Conservation (phyloP, 176 grass and related monocot genomes). For the Thalia dealbata region DNA sequence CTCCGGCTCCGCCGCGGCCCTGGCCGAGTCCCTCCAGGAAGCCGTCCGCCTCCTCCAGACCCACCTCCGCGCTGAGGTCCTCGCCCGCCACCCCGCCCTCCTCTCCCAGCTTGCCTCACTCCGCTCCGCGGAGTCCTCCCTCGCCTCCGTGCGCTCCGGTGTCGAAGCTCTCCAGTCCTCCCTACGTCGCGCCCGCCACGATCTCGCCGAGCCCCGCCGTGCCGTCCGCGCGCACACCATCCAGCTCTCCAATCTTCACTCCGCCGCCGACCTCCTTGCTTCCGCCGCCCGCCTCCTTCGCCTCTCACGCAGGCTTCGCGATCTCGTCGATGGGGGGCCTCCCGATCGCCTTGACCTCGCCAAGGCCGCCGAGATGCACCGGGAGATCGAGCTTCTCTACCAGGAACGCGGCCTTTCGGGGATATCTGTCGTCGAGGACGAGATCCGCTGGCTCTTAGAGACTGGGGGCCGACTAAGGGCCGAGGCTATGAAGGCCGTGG, state of each 20-base stretch:
- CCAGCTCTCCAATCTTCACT: conserved; percentile 76
- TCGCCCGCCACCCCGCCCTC: conserved; percentile 71
- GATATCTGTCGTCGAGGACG: conserved; percentile 73
- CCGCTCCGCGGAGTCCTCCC: conserved; percentile 59
- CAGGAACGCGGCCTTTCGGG: conserved; percentile 77
- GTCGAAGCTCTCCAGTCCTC: conserved; percentile 60
- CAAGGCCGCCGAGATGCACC: conserved; percentile 73
- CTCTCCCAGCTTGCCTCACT: conserved; percentile 88
- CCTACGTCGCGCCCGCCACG: conserved; percentile 55
- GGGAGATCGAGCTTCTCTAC: conserved; percentile 76
- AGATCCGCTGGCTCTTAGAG: conserved; percentile 68
- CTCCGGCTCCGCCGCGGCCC: conserved; percentile 69
- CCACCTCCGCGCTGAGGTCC: conserved; percentile 84
- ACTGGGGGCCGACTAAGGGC: conserved; percentile 48
- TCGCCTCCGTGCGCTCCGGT: conserved; percentile 57
- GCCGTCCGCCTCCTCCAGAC: conserved; percentile 65
- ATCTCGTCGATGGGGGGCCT: conserved; percentile 26
- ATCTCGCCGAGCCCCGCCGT: conserved; percentile 65
- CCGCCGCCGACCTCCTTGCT: conserved; percentile 75
- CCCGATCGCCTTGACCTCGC: conserved; percentile 45
- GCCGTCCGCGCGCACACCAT: conserved; percentile 54
- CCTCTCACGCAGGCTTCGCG: conserved; percentile 63
- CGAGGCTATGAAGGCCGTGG: conserved; percentile 61
- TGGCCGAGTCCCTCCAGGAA: conserved; percentile 81
- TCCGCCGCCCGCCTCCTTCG: conserved; percentile 71